A percentile compares a stretch with the other conserved stretches of the same genome.
Evolutionary conservation across 306 rosid genomes (phyloP).

Genomic region (Quercus gilva): DNA sequence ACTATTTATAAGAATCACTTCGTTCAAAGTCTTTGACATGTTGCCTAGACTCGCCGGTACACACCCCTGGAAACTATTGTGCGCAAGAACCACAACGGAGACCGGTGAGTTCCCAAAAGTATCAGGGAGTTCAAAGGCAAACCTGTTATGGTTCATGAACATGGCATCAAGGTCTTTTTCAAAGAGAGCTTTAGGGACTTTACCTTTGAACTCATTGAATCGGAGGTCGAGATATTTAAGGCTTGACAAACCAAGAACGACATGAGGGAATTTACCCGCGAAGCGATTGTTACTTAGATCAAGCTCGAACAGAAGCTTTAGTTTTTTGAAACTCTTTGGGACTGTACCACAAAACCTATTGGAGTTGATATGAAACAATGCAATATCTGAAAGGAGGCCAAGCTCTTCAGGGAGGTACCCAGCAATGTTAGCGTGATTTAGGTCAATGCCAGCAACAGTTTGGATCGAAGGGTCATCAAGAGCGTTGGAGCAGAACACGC

Average conservation of each 20-base stretch:
- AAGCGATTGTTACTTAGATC: slow-evolving; percentile 69
- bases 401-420: slow-evolving; percentile 71
- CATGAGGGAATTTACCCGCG: slow-evolving; percentile 59
- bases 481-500: slow-evolving; percentile 54
- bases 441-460: slow-evolving; percentile 73
- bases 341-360: slow-evolving; percentile 69
- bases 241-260: slow-evolving; percentile 44
- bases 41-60: slow-evolving; percentile 64
- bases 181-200: slow-evolving; percentile 47
- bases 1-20: slow-evolving; percentile 50
- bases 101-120: slow-evolving; percentile 68
- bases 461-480: slow-evolving; percentile 37
- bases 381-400: slow-evolving; percentile 46
- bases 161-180: slow-evolving; percentile 71
- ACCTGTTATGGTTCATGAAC: slow-evolving; percentile 62
- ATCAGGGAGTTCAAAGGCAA: slow-evolving; percentile 46
- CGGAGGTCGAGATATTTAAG: slow-evolving; percentile 62
- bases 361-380: slow-evolving; percentile 61
- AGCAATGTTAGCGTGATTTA: slow-evolving; percentile 74
- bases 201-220: slow-evolving; percentile 73
- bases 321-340: slow-evolving; percentile 42
- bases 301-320: slow-evolving; percentile 52
- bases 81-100: slow-evolving; percentile 68
- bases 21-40: slow-evolving; percentile 59
- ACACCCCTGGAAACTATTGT: slow-evolving; percentile 66